Evolutionary conservation across 495 filamentous ascomycete species (phyloP), one percentile per base, ranked within the genome.

Genomic region (Daldinia loculata): DNA sequence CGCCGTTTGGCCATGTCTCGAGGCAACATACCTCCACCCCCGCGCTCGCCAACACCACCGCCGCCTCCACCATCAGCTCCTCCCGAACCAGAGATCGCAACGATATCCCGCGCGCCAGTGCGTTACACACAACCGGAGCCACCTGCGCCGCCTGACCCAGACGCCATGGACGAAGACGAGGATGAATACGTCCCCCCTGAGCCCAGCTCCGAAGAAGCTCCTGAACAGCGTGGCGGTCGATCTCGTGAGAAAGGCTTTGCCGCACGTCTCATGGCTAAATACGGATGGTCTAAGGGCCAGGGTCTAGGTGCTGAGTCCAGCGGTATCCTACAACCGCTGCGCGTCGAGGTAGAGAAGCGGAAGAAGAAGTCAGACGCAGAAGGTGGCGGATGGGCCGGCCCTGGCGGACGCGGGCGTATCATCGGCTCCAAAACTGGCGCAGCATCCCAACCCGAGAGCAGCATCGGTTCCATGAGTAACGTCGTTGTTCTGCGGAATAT

Each of bases 231-330:
- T 32, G 90, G 90, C 19, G 84, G 84, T 60, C 89, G 90, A 11
- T 92, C 94, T 0, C 92, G 93, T 11, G 91, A 97, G 79, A 86
- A 90, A 72, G 90, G 89, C 64, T 97, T 97, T 74, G 95, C 94
- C 3, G 85, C 92, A 62, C 90, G 93, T 26, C 85, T 97, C 32
- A 91, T 99, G 86, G 86, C 89, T 30, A 98, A 97, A 72, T 93
- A 95, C 77, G 96, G 96, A 57, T 97, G 94, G 93, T 91, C 87
- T 11, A 90, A 92, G 69, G 96, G 96, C 22, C 85, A 89, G 50
- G 95, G 95, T 3, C 86, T 99, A 12, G 95, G 95, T 66, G 93
- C 92, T 2, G 86, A 88, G 55, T 87, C 86, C 11, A 87, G 89
- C 32, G 95, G 95, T 53, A 97, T 98, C 69, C 85, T 91, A 34